These are phyloP conservation scores for Aureobasidium sp. DNA, from an alignment of 2,329 filamentous ascomycete genomes.

Conservation along the genomic window DNA sequence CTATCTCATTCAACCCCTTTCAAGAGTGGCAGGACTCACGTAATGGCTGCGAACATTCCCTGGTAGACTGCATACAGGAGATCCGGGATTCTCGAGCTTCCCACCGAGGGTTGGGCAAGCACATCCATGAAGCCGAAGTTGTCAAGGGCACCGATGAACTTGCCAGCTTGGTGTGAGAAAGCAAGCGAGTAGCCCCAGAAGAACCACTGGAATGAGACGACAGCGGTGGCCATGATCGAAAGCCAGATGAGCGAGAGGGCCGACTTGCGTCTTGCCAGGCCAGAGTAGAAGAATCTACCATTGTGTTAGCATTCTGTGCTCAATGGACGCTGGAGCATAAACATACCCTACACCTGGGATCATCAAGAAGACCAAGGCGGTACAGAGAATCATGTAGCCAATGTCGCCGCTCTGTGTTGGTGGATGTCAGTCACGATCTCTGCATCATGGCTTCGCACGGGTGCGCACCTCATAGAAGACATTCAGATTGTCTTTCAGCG, in stretches of 20 bases:
- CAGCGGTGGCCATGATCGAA: conserved; percentile 70
- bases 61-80: conserved; percentile 80
- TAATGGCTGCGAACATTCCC: conserved; percentile 83
- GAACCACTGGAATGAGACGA: conserved; percentile 89
- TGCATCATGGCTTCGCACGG: not conserved
- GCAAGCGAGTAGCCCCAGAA: conserved; percentile 86
- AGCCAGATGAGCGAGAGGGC: conserved; percentile 81
- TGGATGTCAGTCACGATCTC: conserved; percentile 16
- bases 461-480: conserved; percentile 68
- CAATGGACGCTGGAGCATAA: not conserved
- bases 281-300: conserved; percentile 80
- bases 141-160: conserved; percentile 68
- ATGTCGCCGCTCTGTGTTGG: conserved; percentile 65
- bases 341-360: conserved; percentile 74
- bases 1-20: no score
- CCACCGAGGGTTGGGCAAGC: conserved; percentile 67
- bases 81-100: conserved; percentile 67
- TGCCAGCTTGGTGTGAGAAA: conserved; percentile 70
- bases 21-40: conserved; percentile 47
- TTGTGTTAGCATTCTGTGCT: not conserved
- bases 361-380: conserved; percentile 82
- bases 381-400: conserved; percentile 68
- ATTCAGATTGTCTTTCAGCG: conserved; percentile 66
- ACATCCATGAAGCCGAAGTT: conserved; percentile 77
- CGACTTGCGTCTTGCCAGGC: conserved; percentile 80